Conservation (phyloP, 768 basidiomycete species). For the Pisolithus tinctorius region DNA sequence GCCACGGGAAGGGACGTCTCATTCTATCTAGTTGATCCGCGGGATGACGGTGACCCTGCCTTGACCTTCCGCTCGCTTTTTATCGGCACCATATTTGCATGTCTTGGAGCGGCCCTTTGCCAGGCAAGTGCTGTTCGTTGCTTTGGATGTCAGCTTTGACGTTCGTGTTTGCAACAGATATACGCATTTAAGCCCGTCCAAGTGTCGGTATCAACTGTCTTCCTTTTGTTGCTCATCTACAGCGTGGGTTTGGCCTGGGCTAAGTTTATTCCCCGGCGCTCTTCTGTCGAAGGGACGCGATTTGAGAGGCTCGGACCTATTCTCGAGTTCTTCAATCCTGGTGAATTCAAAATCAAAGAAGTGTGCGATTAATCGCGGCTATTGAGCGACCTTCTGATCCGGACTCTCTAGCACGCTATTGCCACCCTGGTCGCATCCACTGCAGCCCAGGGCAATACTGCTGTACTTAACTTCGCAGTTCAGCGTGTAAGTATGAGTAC, state of each 20-base stretch:
- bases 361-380: constrained; percentile 22
- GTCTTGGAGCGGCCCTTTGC: constrained; percentile 49
- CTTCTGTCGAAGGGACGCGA: constrained; percentile 40
- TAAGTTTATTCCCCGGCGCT: constrained; percentile 34
- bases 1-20: constrained; percentile 42
- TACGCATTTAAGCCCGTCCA: constrained; percentile 55
- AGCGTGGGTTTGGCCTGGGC: constrained; percentile 47
- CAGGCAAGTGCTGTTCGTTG: constrained; percentile 32
- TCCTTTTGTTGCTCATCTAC: constrained; percentile 49
- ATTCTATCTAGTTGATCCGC: constrained; percentile 45
- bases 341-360: constrained; percentile 53
- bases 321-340: constrained; percentile 49
- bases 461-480: constrained; percentile 56
- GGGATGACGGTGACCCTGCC: constrained; percentile 52
- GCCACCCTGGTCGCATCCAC: constrained; percentile 52
- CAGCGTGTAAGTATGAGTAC: constrained; percentile 36
- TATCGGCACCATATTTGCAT: constrained; percentile 52
- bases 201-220: constrained; percentile 46
- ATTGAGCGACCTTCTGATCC: background rate
- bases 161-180: constrained; percentile 31
- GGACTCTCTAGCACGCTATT: constrained; percentile 44
- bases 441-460: constrained; percentile 44
- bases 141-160: background rate
- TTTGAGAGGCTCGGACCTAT: constrained; percentile 34
- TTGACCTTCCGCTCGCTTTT: constrained; percentile 50